Evolutionary conservation across 176 grass and related monocot species (phyloP).

Genomic region (Eragrostis curvula): DNA sequence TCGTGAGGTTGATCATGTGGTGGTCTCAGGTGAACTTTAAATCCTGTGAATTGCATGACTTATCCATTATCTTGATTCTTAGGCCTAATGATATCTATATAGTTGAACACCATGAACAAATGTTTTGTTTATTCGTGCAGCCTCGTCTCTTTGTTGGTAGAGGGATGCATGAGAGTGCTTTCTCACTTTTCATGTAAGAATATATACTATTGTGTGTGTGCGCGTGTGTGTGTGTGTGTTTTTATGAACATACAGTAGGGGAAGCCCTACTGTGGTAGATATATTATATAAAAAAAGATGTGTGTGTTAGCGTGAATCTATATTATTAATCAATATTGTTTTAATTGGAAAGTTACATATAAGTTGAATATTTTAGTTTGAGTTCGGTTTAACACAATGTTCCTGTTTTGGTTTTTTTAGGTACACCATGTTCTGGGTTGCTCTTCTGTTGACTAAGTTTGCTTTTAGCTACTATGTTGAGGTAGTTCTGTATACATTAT

Average conservation of each 20-base stretch:
- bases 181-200: slow-evolving; percentile 96
- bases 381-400: slow-evolving; percentile 11
- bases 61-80: neutral
- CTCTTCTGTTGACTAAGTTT: slow-evolving; percentile 84
- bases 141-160: slow-evolving; percentile 89
- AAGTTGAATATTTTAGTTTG: slow-evolving; percentile 1
- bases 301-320: neutral
- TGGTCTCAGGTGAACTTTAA: slow-evolving; percentile 86
- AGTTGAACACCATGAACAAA: slow-evolving; percentile 29
- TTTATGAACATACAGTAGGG: too few relatives aligned
- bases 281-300: neutral
- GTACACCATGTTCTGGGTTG: slow-evolving; percentile 95
- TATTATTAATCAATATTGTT: neutral
- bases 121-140: slow-evolving; percentile 50
- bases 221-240: too few relatives aligned
- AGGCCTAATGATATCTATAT: neutral
- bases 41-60: slow-evolving; percentile 17
- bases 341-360: slow-evolving; percentile 15
- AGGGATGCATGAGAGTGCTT: slow-evolving; percentile 96
- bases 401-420: slow-evolving; percentile 47
- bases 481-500: slow-evolving; percentile 46
- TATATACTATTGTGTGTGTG: neutral
- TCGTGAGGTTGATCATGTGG: slow-evolving; percentile 90
- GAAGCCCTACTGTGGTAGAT: too few relatives aligned
- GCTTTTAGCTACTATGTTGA: slow-evolving; percentile 94